A percentile compares a stretch with the other conserved stretches of the same genome.
Evolutionary conservation across 106 monocot species (phyloP).

Genomic region (Xerophyta viscosa): DNA sequence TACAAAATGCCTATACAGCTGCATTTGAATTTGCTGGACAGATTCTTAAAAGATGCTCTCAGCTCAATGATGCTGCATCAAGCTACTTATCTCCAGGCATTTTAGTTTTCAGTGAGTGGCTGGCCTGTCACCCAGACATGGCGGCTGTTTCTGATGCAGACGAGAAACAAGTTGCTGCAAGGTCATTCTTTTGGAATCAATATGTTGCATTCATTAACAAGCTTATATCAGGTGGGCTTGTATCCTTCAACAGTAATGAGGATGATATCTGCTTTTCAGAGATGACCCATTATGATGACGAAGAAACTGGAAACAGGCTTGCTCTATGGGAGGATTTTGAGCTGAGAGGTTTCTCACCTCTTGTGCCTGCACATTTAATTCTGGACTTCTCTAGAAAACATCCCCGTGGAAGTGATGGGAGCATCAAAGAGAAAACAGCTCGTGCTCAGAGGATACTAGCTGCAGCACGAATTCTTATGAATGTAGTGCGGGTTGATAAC

Average conservation of each 20-base stretch:
- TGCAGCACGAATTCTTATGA: slow-evolving; percentile 56
- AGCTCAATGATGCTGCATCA: slow-evolving; percentile 60
- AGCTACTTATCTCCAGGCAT: slow-evolving; percentile 71
- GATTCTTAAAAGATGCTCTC: slow-evolving; percentile 57
- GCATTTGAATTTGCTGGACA: slow-evolving; percentile 76
- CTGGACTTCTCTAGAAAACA: slow-evolving; percentile 83
- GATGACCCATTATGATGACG: slow-evolving; percentile 70
- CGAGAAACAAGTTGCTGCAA: slow-evolving; percentile 57
- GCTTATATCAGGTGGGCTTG: slow-evolving; percentile 45
- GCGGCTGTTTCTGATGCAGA: slow-evolving; percentile 47
- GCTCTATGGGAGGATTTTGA: slow-evolving; percentile 98
- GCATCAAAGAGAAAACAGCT: slow-evolving; percentile 53
- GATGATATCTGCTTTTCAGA: slow-evolving; percentile 81
- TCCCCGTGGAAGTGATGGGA: slow-evolving; percentile 36
- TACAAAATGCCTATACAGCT: slow-evolving; percentile 84
- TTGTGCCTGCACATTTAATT: slow-evolving; percentile 80
- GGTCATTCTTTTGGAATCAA: slow-evolving; percentile 85
- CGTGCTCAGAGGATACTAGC: slow-evolving; percentile 82
- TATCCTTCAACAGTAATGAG: slow-evolving; percentile 32
- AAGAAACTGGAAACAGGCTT: slow-evolving; percentile 66
- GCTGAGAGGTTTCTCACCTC: slow-evolving; percentile 79
- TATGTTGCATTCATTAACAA: slow-evolving; percentile 69
- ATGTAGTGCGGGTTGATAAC: slow-evolving; percentile 48
- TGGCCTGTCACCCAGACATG: slow-evolving; percentile 74
- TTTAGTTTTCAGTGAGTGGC: slow-evolving; percentile 92